Base-by-base conservation (phyloP, 768 basidiomycete species). In the Amanita muscaria region DNA sequence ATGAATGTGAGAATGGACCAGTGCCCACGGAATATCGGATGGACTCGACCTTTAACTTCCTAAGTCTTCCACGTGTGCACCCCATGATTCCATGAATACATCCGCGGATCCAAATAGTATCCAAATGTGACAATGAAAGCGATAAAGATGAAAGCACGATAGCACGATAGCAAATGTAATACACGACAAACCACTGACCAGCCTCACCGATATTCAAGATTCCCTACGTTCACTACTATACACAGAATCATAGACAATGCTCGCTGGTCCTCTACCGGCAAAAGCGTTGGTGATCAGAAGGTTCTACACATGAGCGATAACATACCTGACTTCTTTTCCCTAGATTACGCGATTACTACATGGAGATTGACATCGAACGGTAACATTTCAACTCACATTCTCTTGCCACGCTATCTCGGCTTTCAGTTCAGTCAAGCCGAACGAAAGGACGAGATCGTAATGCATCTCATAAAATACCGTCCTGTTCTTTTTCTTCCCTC, bases 371-470 rank as follows among this genome's bases (percentile, higher is more conserved):
- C 15, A 14, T 21, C 16, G 3, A 3, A 31, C 9, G 12, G 16
- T 27, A 38, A 32, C 19, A 1, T 25, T 22, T 21, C 11, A n/a
- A 29, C 54, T 14, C 45, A 69, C 66, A 38, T 64, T 49, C 40
- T 74, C 69, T 33, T 48, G 56, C 73, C 73, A 75, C 10, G 59
- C 55, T 9, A 73, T 61, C 35, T 70, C 67, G 0, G 72, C 71
- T 47, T 70, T 64, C 15, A 74, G 38, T 39, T 75, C 73, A 0
- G 73, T 71, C 30, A 64, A 38, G 0, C 74, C 74, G 31, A 71
- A 68, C 39, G 58, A 60, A 39, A 75, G 50, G 25, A 72, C 58
- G 24, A 75, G 55, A 10, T 66, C 63, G 42, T 64, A 74, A 8
- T 57, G 47, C 18, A 58, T 3, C 23, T 38, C 25, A 31, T 60